Evolutionary conservation across 2,329 filamentous ascomycete genomes (phyloP).

Genomic region (Cytospora leucostoma): DNA sequence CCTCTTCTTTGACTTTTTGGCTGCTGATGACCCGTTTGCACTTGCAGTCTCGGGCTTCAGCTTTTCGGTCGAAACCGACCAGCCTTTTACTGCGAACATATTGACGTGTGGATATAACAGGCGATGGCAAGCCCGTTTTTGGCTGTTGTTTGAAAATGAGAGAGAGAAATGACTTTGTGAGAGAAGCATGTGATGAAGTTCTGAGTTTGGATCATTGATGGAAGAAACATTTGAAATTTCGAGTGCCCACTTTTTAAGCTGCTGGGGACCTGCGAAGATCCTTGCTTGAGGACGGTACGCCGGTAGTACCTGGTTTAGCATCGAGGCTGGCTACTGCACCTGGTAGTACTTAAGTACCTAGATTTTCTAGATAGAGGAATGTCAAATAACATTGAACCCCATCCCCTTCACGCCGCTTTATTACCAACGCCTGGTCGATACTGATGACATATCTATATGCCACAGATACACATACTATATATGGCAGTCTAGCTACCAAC

Average conservation of each 20-base stretch:
- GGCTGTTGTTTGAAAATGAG: conserved; percentile 2
- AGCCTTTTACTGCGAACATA: conserved; percentile 95
- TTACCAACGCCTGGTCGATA: too few species aligned
- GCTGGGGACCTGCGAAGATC: conserved; percentile 15
- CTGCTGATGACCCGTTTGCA: conserved; percentile 37
- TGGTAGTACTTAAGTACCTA: too few species aligned
- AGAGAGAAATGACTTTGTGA: neutral
- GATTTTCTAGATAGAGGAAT: too few species aligned
- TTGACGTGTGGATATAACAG: conserved; percentile 9
- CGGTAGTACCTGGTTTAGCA: neutral
- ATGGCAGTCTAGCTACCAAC: too few species aligned
- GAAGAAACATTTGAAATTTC: conserved; percentile 22
- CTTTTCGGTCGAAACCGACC: conserved; percentile 74
- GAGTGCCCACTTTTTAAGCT: conserved; percentile 20
- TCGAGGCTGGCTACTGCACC: neutral
- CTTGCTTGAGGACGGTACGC: neutral
- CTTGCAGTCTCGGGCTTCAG: conserved; percentile 67
- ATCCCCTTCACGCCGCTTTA: too few species aligned
- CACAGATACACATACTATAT: too few species aligned
- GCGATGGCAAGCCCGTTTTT: neutral
- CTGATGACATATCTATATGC: too few species aligned
- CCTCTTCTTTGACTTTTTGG: conserved; percentile 59
- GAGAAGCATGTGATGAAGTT: conserved; percentile 6
- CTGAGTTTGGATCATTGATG: conserved; percentile 9
- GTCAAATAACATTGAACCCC: too few species aligned